These are phyloP conservation scores for Chlorencoelia australis DNA, from an alignment of 2,329 filamentous ascomycete genomes.

Conservation along the genomic window DNA sequence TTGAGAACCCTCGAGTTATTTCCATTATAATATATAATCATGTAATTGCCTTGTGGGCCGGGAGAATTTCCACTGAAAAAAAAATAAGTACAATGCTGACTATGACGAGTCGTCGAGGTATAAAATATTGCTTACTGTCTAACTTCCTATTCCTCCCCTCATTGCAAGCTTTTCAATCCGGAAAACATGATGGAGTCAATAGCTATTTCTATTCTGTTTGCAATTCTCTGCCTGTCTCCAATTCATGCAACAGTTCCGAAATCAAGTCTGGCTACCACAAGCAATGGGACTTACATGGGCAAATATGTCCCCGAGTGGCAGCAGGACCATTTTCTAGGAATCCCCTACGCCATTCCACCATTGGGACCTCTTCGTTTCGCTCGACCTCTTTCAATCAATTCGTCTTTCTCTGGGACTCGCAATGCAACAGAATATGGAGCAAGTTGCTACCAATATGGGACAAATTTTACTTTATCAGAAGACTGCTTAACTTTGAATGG, in stretches of 20 bases:
- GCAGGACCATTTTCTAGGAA: slow-evolving; percentile 35
- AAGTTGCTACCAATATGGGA: slow-evolving; percentile 38
- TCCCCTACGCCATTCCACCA: slow-evolving; percentile 39
- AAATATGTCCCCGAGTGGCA: slow-evolving; percentile 19
- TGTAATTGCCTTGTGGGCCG: too few relatives aligned
- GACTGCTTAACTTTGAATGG: slow-evolving; percentile 37
- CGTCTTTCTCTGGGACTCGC: slow-evolving; percentile 30
- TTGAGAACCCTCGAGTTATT: too few relatives aligned
- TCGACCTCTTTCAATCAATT: slow-evolving; percentile 28
- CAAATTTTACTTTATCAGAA: slow-evolving; percentile 33
- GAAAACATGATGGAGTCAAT: neutral
- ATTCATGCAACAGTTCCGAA: slow-evolving; percentile 9
- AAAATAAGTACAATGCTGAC: too few relatives aligned
- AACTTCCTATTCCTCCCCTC: too few relatives aligned
- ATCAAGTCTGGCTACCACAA: slow-evolving; percentile 15
- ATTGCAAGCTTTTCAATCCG: neutral
- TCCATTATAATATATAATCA: too few relatives aligned
- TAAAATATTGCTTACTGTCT: too few relatives aligned
- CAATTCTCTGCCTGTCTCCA: neutral
- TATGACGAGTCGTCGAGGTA: too few relatives aligned
- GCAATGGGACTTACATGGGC: slow-evolving; percentile 19
- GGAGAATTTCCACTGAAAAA: too few relatives aligned
- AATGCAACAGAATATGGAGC: slow-evolving; percentile 34
- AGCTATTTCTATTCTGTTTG: neutral
- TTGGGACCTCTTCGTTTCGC: slow-evolving; percentile 36